Percentiles rank a stretch among this genome's conserved stretches.
These are phyloP conservation scores for Bodo saltans DNA, from an alignment of 78 protist species.

Conservation along the genomic window DNA sequence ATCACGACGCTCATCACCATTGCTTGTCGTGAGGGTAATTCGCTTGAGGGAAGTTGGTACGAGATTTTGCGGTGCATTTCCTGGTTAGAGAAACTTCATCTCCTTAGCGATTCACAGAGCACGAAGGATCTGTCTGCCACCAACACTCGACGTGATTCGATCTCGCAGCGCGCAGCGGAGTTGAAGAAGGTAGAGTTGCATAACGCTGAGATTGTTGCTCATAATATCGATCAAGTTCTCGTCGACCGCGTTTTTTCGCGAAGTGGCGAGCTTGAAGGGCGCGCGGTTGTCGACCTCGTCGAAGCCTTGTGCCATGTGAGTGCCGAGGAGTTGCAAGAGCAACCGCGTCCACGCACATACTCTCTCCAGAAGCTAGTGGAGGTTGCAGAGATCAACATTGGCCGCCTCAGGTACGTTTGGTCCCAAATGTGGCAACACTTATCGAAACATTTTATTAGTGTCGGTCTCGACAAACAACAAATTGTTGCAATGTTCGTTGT, in stretches of 20 bases:
- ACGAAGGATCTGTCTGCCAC: not conserved
- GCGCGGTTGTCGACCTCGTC: conserved; percentile 83
- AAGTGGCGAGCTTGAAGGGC: not conserved
- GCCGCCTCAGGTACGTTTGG: conserved; percentile 90
- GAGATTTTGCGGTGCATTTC: conserved; percentile 67
- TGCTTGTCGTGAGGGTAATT: conserved; percentile 80
- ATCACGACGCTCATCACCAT: conserved; percentile 60
- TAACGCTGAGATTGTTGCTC: conserved; percentile 15
- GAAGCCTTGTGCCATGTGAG: conserved; percentile 64
- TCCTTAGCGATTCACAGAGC: not conserved
- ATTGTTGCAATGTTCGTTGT: conserved; percentile 79
- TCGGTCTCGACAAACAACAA: conserved; percentile 62
- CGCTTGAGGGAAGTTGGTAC: conserved; percentile 73
- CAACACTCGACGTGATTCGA: not conserved
- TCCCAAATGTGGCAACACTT: conserved; percentile 77
- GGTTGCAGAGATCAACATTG: conserved; percentile 83
- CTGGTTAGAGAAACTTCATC: conserved; percentile 61
- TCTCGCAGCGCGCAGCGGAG: not conserved
- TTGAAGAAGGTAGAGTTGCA: not conserved
- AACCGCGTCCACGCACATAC: conserved; percentile 71
- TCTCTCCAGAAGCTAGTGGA: conserved; percentile 86
- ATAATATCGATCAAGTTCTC: conserved; percentile 13
- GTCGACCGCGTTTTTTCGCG: conserved; percentile 35
- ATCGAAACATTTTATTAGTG: conserved; percentile 63
- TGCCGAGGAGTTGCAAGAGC: conserved; percentile 62